Evolutionary conservation across 331 rosid species (phyloP).

Genomic region (Dryas integrifolia): DNA sequence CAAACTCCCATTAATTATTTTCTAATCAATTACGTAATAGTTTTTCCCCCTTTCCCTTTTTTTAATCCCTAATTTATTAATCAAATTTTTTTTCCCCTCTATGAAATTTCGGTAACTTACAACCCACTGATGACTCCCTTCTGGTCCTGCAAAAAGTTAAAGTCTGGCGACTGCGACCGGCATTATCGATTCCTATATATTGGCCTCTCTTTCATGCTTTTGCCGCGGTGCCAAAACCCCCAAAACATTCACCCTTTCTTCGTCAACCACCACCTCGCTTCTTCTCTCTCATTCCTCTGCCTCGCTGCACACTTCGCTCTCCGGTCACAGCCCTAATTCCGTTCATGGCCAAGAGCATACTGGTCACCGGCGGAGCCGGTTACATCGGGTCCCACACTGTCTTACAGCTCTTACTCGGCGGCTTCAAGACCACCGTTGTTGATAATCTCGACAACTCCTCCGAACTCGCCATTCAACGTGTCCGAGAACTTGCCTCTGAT

Average conservation of each 20-base stretch:
- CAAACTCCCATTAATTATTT: background rate
- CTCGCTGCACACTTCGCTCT: background rate
- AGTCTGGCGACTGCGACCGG: conserved; percentile 11
- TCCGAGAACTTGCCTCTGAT: conserved; percentile 73
- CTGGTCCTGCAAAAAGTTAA: background rate
- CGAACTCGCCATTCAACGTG: conserved; percentile 49
- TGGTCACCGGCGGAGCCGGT: conserved; percentile 98
- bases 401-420: conserved; percentile 78
- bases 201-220: conserved; percentile 13
- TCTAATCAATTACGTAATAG: background rate
- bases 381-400: conserved; percentile 96
- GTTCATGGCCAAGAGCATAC: conserved; percentile 47
- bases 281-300: background rate
- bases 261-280: background rate
- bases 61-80: background rate
- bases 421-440: conserved; percentile 64
- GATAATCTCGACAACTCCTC: conserved; percentile 93
- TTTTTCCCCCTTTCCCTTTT: background rate
- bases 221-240: background rate
- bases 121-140: background rate
- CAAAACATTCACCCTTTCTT: conserved; percentile 2
- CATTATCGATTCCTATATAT: conserved; percentile 12
- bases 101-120: background rate
- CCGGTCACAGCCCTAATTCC: background rate
- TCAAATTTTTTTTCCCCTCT: background rate